These are phyloP conservation scores for Phytophthora cajani DNA, from an alignment of 352 stramenopile genomes.

Conservation along the genomic window DNA sequence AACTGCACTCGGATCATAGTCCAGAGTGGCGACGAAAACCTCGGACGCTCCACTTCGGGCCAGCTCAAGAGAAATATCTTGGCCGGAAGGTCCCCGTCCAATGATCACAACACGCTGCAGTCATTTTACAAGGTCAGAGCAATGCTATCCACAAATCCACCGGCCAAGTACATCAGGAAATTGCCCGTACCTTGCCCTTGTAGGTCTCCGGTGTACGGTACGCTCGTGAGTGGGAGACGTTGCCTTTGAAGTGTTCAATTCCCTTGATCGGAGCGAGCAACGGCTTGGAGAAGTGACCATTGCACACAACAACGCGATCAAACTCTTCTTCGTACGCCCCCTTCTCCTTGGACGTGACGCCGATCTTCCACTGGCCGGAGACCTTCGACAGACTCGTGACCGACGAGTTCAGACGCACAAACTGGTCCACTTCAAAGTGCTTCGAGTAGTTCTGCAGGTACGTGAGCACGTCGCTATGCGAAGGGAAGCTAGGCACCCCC, in stretches of 20 bases:
- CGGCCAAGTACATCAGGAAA: neutral
- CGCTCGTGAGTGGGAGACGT: slow-evolving; percentile 57
- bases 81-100: slow-evolving; percentile 68
- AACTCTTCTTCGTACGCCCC: slow-evolving; percentile 67
- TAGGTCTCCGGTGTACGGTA: slow-evolving; percentile 60
- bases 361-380: slow-evolving; percentile 43
- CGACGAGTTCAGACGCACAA: slow-evolving; percentile 55
- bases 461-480: slow-evolving; percentile 63
- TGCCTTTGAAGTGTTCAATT: slow-evolving; percentile 55
- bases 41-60: slow-evolving; percentile 41
- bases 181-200: slow-evolving; percentile 43
- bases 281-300: slow-evolving; percentile 78
- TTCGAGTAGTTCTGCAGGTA: slow-evolving; percentile 78
- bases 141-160: neutral
- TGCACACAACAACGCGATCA: slow-evolving; percentile 82
- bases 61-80: slow-evolving; percentile 85
- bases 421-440: slow-evolving; percentile 58
- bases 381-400: slow-evolving; percentile 63
- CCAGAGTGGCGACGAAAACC: slow-evolving; percentile 67
- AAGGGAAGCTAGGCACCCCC: slow-evolving; percentile 59
- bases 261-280: slow-evolving; percentile 56
- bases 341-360: slow-evolving; percentile 42
- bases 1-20: slow-evolving; percentile 39
- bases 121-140: neutral
- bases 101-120: slow-evolving; percentile 65